phyloP scores from a whole-genome alignment of 192 early-diverging fungal genomes.

The Spizellomyces punctatus region DNA sequence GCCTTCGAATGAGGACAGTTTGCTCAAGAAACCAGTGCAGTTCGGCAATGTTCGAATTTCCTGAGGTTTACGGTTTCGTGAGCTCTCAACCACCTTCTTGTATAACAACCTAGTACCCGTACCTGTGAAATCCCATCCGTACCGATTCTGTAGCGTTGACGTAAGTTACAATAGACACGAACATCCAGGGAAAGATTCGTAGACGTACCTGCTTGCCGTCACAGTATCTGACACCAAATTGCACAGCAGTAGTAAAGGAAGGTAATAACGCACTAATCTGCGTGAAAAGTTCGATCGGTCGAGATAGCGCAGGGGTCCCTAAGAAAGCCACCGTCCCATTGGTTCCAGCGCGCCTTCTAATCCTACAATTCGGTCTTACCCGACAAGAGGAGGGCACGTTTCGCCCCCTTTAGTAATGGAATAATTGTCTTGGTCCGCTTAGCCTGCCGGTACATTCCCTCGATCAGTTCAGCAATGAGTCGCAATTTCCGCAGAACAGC shows the following conservation, averaged over 20 bases:
- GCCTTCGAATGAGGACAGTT: slow-evolving; percentile 51
- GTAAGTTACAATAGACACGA: neutral
- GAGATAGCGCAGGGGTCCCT: slow-evolving; percentile 37
- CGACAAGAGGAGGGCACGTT: slow-evolving; percentile 27
- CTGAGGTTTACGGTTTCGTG: slow-evolving; percentile 9
- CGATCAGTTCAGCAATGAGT: neutral
- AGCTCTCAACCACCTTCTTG: no score
- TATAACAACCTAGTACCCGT: neutral
- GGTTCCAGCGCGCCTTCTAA: neutral
- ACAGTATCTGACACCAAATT: slow-evolving; percentile 42
- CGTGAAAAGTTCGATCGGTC: slow-evolving; percentile 37
- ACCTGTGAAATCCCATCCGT: slow-evolving; percentile 47
- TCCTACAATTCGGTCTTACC: neutral
- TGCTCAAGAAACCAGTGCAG: slow-evolving; percentile 42
- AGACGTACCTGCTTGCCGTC: slow-evolving; percentile 19
- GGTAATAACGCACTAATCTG: slow-evolving; percentile 26
- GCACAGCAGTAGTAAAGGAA: slow-evolving; percentile 12
- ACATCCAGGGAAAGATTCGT: neutral
- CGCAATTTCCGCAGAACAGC: neutral
- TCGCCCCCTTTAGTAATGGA: slow-evolving; percentile 35
- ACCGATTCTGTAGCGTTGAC: slow-evolving; percentile 13
- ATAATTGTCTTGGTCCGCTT: slow-evolving; percentile 43
- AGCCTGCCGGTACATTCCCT: slow-evolving; percentile 18
- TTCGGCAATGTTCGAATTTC: slow-evolving; percentile 43
- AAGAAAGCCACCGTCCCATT: neutral